A percentile compares a stretch with the other conserved stretches of the same genome.
Conservation (phyloP, 164 flowering plant species). For the Vitis riparia region DNA sequence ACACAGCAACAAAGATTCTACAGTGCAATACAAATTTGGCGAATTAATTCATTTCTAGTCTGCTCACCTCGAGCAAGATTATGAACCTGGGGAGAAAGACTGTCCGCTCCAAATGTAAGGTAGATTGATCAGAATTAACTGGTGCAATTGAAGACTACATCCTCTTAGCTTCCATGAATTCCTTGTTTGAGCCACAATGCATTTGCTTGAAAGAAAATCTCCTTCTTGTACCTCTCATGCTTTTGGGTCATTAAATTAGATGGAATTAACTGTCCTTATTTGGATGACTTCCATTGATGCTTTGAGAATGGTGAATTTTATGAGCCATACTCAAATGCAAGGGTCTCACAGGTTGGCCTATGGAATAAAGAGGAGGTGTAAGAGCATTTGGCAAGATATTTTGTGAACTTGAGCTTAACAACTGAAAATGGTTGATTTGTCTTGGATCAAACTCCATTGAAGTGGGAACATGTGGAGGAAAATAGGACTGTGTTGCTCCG, state of each 20-base stretch:
- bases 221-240: background rate
- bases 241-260: background rate
- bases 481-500: constrained; percentile 34
- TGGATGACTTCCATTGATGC: constrained; percentile 17
- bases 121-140: too few species aligned
- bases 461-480: constrained; percentile 28
- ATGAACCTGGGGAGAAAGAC: background rate
- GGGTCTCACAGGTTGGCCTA: constrained; percentile 39
- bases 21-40: too few species aligned
- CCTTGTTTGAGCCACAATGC: background rate
- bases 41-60: too few species aligned
- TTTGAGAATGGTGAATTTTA: constrained; percentile 23
- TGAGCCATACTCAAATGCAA: constrained; percentile 32
- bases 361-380: constrained; percentile 25
- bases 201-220: background rate
- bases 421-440: constrained; percentile 46
- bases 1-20: too few species aligned
- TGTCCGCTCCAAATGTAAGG: too few species aligned
- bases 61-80: background rate
- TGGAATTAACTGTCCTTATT: constrained; percentile 2
- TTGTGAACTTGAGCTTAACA: constrained; percentile 42
- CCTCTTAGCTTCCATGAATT: background rate
- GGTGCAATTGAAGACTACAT: too few species aligned
- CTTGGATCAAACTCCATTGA: constrained; percentile 41
- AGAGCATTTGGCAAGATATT: constrained; percentile 28